These are phyloP conservation scores for Plasmodium vivax DNA, from an alignment of 169 alveolate genomes.

Conservation along the genomic window DNA sequence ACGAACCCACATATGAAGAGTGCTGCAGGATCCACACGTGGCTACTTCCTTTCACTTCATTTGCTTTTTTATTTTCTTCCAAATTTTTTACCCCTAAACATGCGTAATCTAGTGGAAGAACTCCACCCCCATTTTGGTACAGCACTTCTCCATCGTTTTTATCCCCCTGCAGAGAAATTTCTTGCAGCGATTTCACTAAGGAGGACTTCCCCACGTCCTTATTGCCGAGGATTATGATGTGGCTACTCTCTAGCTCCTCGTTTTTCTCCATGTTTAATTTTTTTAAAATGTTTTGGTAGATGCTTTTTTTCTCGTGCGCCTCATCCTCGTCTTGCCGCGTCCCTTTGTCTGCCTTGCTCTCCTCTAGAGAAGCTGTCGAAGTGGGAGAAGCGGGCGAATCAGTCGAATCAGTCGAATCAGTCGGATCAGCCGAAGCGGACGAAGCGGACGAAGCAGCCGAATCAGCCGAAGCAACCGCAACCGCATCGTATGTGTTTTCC, in stretches of 20 bases:
- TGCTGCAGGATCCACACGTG: constrained; percentile 64
- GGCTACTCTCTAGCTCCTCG: constrained; percentile 59
- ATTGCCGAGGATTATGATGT: constrained; percentile 54
- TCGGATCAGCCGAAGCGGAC: neutral
- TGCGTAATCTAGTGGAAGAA: constrained; percentile 67
- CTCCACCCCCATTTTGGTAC: constrained; percentile 26
- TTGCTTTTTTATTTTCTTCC: constrained; percentile 34
- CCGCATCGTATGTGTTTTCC: neutral
- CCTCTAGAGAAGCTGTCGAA: neutral
- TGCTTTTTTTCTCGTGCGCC: neutral
- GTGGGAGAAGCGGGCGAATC: neutral
- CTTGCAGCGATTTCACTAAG: constrained; percentile 32
- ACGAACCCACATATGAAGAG: constrained; percentile 31
- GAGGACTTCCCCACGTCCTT: constrained; percentile 65
- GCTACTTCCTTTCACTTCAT: constrained; percentile 40
- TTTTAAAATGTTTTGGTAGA: constrained; percentile 53
- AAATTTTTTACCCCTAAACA: constrained; percentile 45
- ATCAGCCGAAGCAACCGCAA: neutral
- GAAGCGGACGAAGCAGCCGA: neutral
- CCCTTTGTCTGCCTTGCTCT: neutral
- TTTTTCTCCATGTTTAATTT: constrained; percentile 30
- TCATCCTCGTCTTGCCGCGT: neutral
- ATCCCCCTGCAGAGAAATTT: constrained; percentile 6
- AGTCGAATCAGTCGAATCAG: neutral
- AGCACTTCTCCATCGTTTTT: constrained; percentile 8